These are phyloP conservation scores for Trifolium pratense DNA, from an alignment of 306 rosid species.

Conservation along the genomic window DNA sequence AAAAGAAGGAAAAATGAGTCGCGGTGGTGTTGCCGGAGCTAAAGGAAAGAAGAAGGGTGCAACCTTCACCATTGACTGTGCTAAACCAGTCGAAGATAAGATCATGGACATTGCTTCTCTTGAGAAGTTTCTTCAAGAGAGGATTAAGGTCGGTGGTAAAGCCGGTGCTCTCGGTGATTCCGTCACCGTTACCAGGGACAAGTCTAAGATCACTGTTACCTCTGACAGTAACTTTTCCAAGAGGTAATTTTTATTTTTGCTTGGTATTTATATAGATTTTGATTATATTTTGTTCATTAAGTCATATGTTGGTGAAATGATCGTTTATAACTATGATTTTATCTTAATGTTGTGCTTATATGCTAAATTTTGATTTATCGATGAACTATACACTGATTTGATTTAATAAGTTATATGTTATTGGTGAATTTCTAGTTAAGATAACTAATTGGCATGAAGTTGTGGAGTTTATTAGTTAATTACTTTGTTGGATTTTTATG, in stretches of 20 bases:
- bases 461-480: background rate
- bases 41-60: slow-evolving; percentile 97
- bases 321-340: too few species aligned
- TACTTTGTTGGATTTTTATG: background rate
- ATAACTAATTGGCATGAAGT: background rate
- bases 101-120: slow-evolving; percentile 97
- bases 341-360: too few species aligned
- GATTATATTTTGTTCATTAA: background rate
- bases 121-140: slow-evolving; percentile 92
- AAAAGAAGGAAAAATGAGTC: slow-evolving; percentile 64
- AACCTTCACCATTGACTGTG: slow-evolving; percentile 81
- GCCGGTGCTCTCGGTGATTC: slow-evolving; percentile 93
- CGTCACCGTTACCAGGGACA: slow-evolving; percentile 71
- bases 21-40: slow-evolving; percentile 68
- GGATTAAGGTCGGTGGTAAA: slow-evolving; percentile 94
- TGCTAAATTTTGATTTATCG: too few species aligned
- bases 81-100: slow-evolving; percentile 94
- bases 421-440: background rate
- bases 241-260: slow-evolving; percentile 48
- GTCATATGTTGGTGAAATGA: too few species aligned
- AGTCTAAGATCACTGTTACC: slow-evolving; percentile 74
- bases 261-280: background rate
- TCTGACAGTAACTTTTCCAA: slow-evolving; percentile 83
- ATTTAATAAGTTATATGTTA: background rate
- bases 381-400: background rate